Conservation (phyloP, 202 grass and related monocot genomes). For the Setaria viridis region DNA sequence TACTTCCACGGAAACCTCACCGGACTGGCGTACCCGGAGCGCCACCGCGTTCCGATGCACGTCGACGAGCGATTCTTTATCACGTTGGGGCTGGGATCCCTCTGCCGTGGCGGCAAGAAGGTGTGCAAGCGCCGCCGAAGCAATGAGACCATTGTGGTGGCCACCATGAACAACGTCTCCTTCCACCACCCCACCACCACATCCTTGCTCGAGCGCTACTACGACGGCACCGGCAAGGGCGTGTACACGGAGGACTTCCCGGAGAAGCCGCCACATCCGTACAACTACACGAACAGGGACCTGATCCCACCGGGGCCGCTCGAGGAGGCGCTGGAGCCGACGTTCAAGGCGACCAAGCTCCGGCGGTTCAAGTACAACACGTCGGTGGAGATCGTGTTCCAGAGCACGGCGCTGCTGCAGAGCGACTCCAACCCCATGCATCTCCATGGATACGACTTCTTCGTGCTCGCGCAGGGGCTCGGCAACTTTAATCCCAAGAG, state of each 20-base stretch:
- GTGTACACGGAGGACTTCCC: slow-evolving; percentile 69
- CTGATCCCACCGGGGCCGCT: slow-evolving; percentile 41
- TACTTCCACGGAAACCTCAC: slow-evolving; percentile 41
- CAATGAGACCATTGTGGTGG: slow-evolving; percentile 43
- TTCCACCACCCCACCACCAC: slow-evolving; percentile 37
- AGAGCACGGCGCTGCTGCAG: slow-evolving; percentile 57
- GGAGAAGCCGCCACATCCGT: slow-evolving; percentile 14
- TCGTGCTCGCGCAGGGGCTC: slow-evolving; percentile 56
- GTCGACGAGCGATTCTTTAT: slow-evolving; percentile 60
- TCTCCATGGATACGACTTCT: slow-evolving; percentile 65
- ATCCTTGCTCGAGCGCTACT: slow-evolving; percentile 48
- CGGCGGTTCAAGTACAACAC: slow-evolving; percentile 53
- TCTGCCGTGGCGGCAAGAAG: slow-evolving; percentile 17
- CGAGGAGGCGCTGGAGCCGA: slow-evolving; percentile 37
- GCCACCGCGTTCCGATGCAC: slow-evolving; percentile 50
- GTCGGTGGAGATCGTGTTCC: slow-evolving; percentile 56
- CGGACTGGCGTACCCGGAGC: neutral
- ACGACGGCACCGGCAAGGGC: neutral
- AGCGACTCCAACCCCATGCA: slow-evolving; percentile 57
- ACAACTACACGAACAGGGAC: slow-evolving; percentile 43
- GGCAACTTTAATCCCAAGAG: slow-evolving; percentile 55
- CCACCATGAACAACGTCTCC: slow-evolving; percentile 77
- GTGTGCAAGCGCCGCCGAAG: slow-evolving; percentile 45
- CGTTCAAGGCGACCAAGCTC: slow-evolving; percentile 54
- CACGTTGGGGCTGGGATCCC: slow-evolving; percentile 53